These are phyloP conservation scores for Lichtheimia corymbifera DNA, from an alignment of 371 early-diverging fungal genomes.

Conservation along the genomic window DNA sequence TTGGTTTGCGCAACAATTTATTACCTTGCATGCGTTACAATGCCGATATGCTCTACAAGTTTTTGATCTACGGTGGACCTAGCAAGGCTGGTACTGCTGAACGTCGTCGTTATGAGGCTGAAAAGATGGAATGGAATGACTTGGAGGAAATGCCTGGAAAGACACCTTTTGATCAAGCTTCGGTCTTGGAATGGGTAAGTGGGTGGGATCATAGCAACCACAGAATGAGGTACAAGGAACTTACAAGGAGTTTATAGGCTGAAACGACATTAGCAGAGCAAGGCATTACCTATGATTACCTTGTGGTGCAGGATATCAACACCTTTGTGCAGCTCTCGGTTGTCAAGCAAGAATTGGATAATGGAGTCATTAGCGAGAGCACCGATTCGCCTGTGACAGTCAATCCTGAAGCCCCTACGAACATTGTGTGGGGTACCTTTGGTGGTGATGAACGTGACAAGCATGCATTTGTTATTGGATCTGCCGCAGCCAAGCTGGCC, in stretches of 20 bases:
- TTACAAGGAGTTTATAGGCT: conserved; percentile 15
- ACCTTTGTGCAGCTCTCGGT: conserved; percentile 31
- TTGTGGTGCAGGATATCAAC: conserved; percentile 41
- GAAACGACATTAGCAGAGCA: conserved; percentile 20
- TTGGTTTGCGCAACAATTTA: conserved; percentile 52
- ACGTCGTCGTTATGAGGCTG: conserved; percentile 46
- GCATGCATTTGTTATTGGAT: conserved; percentile 29
- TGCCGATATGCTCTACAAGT: conserved; percentile 48
- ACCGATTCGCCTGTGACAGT: conserved; percentile 32
- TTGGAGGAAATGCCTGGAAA: conserved; percentile 21
- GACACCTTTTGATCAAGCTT: conserved; percentile 27
- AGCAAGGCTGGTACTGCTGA: conserved; percentile 31
- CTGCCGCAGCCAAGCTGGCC: conserved; percentile 22
- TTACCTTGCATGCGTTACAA: conserved; percentile 45
- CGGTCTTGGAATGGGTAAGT: conserved; percentile 37
- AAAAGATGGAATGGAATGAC: conserved; percentile 61
- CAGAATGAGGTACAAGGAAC: background rate
- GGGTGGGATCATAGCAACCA: background rate
- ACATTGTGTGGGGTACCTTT: conserved; percentile 36
- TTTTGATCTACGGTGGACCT: conserved; percentile 48
- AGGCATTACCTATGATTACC: conserved; percentile 31
- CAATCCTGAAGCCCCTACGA: conserved; percentile 23
- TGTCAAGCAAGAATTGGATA: conserved; percentile 28
- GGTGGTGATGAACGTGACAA: conserved; percentile 16
- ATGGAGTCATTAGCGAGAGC: conserved; percentile 25